Conservation (phyloP, 1,139 yeast species). For the Scheffersomyces segobiensis region DNA sequence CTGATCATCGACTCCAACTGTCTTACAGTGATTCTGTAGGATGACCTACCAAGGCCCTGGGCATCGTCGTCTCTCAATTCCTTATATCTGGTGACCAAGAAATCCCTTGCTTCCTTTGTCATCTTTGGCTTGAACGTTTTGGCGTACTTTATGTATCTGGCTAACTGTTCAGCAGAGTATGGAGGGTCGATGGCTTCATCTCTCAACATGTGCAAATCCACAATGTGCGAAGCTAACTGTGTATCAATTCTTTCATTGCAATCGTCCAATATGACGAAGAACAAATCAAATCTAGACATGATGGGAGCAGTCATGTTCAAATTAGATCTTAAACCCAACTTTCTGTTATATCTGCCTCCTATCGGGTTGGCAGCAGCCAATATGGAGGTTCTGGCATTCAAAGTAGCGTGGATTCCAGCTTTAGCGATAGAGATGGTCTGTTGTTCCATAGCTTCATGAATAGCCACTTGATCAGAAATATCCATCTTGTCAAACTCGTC, state of each 20-base stretch:
- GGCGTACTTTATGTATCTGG: slow-evolving; percentile 89
- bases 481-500: slow-evolving; percentile 99
- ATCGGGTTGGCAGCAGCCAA: slow-evolving; percentile 98
- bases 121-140: slow-evolving; percentile 89
- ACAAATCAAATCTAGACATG: slow-evolving; percentile 96
- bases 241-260: slow-evolving; percentile 91
- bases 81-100: slow-evolving; percentile 77
- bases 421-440: slow-evolving; percentile 97
- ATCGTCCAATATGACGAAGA: slow-evolving; percentile 92
- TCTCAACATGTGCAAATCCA: slow-evolving; percentile 85
- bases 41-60: slow-evolving; percentile 82
- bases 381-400: slow-evolving; percentile 94
- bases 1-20: slow-evolving; percentile 91
- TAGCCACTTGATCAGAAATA: slow-evolving; percentile 92
- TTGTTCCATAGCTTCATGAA: slow-evolving; percentile 99
- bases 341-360: slow-evolving; percentile 92
- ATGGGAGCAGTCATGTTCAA: slow-evolving; percentile 98
- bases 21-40: slow-evolving; percentile 94
- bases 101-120: slow-evolving; percentile 79
- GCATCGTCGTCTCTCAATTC: slow-evolving; percentile 91
- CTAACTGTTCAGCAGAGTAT: slow-evolving; percentile 82
- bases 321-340: slow-evolving; percentile 79
- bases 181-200: slow-evolving; percentile 94
- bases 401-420: slow-evolving; percentile 97
- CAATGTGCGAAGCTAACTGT: slow-evolving; percentile 88